Evolutionary conservation across 2,329 filamentous ascomycete genomes (phyloP).

Genomic region (Beauveria sp.): DNA sequence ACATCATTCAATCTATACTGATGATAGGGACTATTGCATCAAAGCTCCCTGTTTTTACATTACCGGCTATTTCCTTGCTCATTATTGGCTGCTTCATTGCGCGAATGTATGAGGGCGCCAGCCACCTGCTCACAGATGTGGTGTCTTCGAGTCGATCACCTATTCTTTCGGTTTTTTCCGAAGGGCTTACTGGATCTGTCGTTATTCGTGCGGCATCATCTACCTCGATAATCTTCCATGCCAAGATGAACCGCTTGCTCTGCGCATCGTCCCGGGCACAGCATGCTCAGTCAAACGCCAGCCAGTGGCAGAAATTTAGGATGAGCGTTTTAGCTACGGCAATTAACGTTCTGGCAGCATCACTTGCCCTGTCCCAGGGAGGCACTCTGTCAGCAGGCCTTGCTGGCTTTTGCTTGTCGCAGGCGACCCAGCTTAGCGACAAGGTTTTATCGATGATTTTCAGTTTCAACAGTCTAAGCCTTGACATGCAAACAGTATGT

Average conservation of each 20-base stretch:
- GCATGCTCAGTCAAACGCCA: conserved; percentile 21
- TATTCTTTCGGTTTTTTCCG: conserved; percentile 48
- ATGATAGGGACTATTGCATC: conserved; percentile 36
- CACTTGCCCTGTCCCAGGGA: background rate
- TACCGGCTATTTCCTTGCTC: conserved; percentile 37
- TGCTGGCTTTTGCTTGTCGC: conserved; percentile 49
- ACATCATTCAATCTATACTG: background rate
- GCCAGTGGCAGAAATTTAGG: conserved; percentile 3
- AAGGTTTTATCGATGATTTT: conserved; percentile 44
- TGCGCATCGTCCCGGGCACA: conserved; percentile 36
- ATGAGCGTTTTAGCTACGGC: background rate
- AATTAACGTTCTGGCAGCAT: background rate
- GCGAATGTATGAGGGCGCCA: conserved; percentile 42
- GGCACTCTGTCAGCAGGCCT: conserved; percentile 40
- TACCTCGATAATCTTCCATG: conserved; percentile 39
- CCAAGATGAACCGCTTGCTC: conserved; percentile 40
- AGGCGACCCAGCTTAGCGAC: conserved; percentile 45
- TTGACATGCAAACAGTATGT: conserved; percentile 43
- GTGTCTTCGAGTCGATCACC: conserved; percentile 41
- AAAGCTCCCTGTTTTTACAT: conserved; percentile 42
- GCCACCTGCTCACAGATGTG: conserved; percentile 36
- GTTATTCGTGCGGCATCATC: conserved; percentile 42
- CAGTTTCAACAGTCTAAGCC: conserved; percentile 43
- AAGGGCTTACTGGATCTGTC: conserved; percentile 41
- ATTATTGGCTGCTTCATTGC: conserved; percentile 36